Evolutionary conservation across 1,284 basidiomycete species (phyloP).

Genomic region (Mixia osmundae): DNA sequence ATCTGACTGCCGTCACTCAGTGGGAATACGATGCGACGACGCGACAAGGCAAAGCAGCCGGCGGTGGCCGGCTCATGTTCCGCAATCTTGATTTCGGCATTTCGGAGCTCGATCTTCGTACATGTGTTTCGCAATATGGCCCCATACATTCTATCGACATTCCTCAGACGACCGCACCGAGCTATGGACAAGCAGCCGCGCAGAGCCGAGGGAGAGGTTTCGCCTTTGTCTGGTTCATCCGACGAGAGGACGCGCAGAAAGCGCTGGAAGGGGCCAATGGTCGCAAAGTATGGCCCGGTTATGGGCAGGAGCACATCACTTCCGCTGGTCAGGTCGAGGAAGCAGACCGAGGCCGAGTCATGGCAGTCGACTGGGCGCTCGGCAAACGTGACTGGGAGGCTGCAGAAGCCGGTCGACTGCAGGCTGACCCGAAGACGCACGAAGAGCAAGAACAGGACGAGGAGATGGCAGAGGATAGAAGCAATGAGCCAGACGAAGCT

Average conservation of each 20-base stretch:
- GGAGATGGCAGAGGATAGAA: constrained; percentile 28
- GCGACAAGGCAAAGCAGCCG: constrained; percentile 23
- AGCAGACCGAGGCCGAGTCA: constrained; percentile 48
- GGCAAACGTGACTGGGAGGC: constrained; percentile 82
- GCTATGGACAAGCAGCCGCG: no score
- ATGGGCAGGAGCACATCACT: constrained; percentile 29
- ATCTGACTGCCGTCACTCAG: constrained; percentile 74
- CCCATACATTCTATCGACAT: constrained; percentile 69
- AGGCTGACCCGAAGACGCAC: constrained; percentile 23
- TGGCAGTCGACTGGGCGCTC: constrained; percentile 91
- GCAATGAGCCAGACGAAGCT: constrained; percentile 22
- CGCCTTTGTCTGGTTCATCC: constrained; percentile 87
- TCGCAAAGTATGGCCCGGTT: constrained; percentile 38
- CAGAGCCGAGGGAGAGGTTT: constrained; percentile 47
- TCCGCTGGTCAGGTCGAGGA: constrained; percentile 42
- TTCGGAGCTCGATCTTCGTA: constrained; percentile 57
- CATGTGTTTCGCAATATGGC: constrained; percentile 68
- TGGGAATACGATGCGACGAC: constrained; percentile 23
- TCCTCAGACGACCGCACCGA: no score
- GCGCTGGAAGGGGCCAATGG: constrained; percentile 72
- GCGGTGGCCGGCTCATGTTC: constrained; percentile 64
- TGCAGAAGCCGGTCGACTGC: constrained; percentile 25
- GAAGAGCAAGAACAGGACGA: constrained; percentile 22
- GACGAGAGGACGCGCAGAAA: constrained; percentile 57
- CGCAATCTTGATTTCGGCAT: constrained; percentile 55